Percentiles rank a stretch among this genome's conserved stretches.
phyloP scores from a whole-genome alignment of 306 rosid species.

The Amphicarpaea edgeworthii region DNA sequence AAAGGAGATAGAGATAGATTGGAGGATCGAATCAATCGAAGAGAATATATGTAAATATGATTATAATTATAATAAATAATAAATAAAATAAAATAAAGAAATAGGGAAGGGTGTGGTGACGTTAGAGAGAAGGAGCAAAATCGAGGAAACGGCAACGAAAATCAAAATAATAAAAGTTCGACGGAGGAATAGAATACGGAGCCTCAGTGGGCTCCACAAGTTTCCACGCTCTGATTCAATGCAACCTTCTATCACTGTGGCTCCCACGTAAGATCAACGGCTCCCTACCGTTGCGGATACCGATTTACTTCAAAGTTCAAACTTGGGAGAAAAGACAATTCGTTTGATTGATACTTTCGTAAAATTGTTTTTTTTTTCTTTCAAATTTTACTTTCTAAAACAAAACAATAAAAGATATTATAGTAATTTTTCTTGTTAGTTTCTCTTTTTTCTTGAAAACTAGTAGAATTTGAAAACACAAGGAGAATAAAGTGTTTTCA shows the following conservation, averaged over 20 bases:
- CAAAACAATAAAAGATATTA: too few relatives aligned
- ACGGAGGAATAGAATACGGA: background rate
- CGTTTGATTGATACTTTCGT: too few relatives aligned
- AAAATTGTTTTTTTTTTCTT: too few relatives aligned
- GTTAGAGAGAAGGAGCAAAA: constrained; percentile 27
- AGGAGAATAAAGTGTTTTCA: too few relatives aligned
- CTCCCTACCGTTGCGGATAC: background rate
- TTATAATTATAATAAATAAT: too few relatives aligned
- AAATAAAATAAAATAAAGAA: background rate
- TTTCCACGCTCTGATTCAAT: constrained; percentile 26
- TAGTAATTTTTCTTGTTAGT: too few relatives aligned
- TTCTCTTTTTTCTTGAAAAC: too few relatives aligned
- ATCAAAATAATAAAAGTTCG: constrained; percentile 29
- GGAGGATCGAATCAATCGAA: constrained; percentile 32
- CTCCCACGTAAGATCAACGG: constrained; percentile 39
- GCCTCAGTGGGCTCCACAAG: constrained; percentile 26
- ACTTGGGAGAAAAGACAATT: too few relatives aligned
- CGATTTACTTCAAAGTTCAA: background rate
- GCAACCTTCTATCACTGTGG: background rate
- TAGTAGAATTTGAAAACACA: too few relatives aligned
- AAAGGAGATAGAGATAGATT: background rate
- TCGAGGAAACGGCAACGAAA: constrained; percentile 42
- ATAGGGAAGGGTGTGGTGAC: background rate
- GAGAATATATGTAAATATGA: constrained; percentile 13
- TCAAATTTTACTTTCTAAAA: too few relatives aligned